Conservation (phyloP, 257 asterid genomes). For the Marsdenia floribunda region DNA sequence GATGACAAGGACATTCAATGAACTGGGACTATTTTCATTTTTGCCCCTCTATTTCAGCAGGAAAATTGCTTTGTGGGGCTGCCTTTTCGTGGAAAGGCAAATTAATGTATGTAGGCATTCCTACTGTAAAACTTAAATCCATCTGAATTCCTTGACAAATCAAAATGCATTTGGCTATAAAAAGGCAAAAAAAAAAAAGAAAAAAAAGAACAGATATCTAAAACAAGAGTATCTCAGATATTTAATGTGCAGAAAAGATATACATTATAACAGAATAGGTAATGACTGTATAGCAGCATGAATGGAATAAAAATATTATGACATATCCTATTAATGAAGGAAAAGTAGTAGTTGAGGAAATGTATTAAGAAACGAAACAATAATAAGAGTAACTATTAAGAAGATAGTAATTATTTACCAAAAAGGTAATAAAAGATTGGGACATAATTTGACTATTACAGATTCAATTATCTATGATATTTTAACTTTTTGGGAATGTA, state of each 20-base stretch:
- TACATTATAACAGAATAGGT: background rate
- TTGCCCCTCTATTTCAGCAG: slow-evolving; percentile 6
- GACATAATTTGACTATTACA: background rate
- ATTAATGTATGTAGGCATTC: background rate
- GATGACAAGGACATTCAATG: background rate
- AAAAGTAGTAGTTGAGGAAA: background rate
- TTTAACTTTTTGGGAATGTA: background rate
- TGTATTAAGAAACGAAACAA: background rate
- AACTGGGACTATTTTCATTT: background rate
- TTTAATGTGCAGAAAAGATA: background rate
- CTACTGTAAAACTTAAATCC: background rate
- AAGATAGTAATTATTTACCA: background rate
- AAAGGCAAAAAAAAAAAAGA: background rate
- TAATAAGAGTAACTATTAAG: background rate
- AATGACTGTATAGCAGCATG: background rate
- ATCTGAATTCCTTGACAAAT: background rate
- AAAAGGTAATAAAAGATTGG: background rate
- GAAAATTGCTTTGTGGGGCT: background rate
- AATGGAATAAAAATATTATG: background rate
- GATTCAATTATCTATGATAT: background rate
- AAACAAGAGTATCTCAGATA: background rate
- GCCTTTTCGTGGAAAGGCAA: background rate
- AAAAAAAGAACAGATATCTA: background rate
- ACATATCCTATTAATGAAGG: background rate
- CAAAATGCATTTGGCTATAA: background rate